phyloP scores from a whole-genome alignment of 306 rosid species.

The Prunus mira region DNA sequence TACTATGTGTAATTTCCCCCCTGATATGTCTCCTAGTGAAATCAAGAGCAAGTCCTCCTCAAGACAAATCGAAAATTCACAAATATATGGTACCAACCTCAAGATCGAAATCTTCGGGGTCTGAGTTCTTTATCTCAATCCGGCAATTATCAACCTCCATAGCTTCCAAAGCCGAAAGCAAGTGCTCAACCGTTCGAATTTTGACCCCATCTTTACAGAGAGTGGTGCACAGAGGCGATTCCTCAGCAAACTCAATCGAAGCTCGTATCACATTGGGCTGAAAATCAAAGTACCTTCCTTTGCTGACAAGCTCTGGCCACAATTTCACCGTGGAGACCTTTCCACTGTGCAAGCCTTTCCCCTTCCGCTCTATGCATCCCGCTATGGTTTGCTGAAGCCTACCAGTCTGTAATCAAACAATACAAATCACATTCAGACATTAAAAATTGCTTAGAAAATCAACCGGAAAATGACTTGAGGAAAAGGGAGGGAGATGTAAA shows the following conservation, averaged over 20 bases:
- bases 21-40: background rate
- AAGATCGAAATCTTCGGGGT: constrained; percentile 36
- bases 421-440: background rate
- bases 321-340: constrained; percentile 55
- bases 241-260: constrained; percentile 48
- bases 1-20: background rate
- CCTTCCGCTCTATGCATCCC: constrained; percentile 58
- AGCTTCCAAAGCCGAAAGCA: constrained; percentile 91
- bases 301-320: constrained; percentile 66
- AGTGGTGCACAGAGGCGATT: constrained; percentile 77
- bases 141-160: constrained; percentile 87
- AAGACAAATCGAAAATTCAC: background rate
- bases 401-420: constrained; percentile 52
- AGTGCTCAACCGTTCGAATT: constrained; percentile 80
- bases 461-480: background rate
- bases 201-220: constrained; percentile 59
- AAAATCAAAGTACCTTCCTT: constrained; percentile 72
- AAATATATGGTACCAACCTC: constrained; percentile 48
- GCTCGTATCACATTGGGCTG: constrained; percentile 54
- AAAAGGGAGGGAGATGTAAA: background rate
- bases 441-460: constrained; percentile 7
- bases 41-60: background rate
- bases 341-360: constrained; percentile 64
- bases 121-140: constrained; percentile 51
- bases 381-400: constrained; percentile 80